phyloP scores from a whole-genome alignment of 2,329 filamentous ascomycete genomes.

The Diaporthe helianthi region DNA sequence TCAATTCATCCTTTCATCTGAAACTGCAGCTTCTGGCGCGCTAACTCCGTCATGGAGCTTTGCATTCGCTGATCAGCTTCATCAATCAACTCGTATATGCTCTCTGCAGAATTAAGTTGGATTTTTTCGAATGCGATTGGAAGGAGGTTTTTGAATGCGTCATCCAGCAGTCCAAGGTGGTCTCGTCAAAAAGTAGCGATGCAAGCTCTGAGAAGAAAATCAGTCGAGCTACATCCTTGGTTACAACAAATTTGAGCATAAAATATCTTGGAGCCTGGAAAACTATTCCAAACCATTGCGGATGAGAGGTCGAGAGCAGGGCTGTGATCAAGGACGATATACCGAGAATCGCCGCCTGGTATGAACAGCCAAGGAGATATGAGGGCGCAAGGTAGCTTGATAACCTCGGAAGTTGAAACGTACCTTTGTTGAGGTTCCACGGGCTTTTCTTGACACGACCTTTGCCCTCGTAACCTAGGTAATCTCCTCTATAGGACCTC shows the following conservation, averaged over 20 bases:
- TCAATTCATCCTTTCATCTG: not conserved
- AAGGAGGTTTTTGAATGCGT: not conserved
- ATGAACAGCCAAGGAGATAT: not conserved
- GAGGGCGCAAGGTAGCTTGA: not conserved
- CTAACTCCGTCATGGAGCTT: not conserved
- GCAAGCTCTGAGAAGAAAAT: not conserved
- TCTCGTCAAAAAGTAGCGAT: not conserved
- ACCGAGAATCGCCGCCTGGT: not conserved
- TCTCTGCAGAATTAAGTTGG: not conserved
- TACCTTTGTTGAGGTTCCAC: conserved; percentile 9
- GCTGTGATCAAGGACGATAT: too few species aligned
- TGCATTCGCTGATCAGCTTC: not conserved
- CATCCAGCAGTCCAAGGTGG: not conserved
- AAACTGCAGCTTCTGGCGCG: not conserved
- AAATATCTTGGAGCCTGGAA: too few species aligned
- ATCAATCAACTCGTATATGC: not conserved
- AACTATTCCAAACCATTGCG: too few species aligned
- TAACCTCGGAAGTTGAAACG: not conserved
- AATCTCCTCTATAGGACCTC: not conserved
- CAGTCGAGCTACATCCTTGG: not conserved
- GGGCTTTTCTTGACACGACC: not conserved
- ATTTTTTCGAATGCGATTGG: not conserved
- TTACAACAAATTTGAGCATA: too few species aligned
- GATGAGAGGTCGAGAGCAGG: not conserved
- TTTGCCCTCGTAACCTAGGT: not conserved